Evolutionary conservation across 2,329 filamentous ascomycete species (phyloP), one percentile per base, ranked within the genome.

Genomic region (Alternaria sp.): DNA sequence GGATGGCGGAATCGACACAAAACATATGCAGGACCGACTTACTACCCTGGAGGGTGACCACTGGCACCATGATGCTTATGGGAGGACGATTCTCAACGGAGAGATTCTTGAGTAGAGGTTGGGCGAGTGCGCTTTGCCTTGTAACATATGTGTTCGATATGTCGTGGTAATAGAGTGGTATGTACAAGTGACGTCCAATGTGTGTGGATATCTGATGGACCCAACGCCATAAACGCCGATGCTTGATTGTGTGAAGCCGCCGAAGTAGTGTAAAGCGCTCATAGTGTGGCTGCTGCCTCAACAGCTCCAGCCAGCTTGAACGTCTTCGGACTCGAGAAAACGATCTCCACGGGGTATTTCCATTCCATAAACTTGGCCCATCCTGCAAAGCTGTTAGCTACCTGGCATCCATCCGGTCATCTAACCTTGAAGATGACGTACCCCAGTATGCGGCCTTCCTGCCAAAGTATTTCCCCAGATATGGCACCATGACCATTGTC

Each of bases 371-470:
- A 96, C 75, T 91, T 90, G 21, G 90, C 91, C 94, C 95, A 97
- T 71, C 93, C 94, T 97, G n/a, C 4, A n/a, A 5, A 4, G 43
- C 7, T 18, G 23, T 68, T 58, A 70, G 56, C 57, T 44, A n/a
- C 43, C 5, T 30, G 12, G 25, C 21, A 14, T 18, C 3, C 4
- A 25, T 28, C 21, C 43, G 12, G 28, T 28, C 14, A 11, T 6
- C 21, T 30, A 25, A 30, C 14, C n/a, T 28, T 20, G 18, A 57
- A 57, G 9, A 66, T 62, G 23, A 85, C 91, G 79, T 86, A 97
- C 95, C 93, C 93, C 94, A 97, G 79, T 97, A 97, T 63, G 95
- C 95, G 84, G 94, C 96, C 81, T 93, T 96, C 79, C 96, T 88
- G 49, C 96, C 96, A 80, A 97, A 89, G 82, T 94, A 98, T 82